Conservation (phyloP, 805 yeast genomes). For the Komagataella populi region DNA sequence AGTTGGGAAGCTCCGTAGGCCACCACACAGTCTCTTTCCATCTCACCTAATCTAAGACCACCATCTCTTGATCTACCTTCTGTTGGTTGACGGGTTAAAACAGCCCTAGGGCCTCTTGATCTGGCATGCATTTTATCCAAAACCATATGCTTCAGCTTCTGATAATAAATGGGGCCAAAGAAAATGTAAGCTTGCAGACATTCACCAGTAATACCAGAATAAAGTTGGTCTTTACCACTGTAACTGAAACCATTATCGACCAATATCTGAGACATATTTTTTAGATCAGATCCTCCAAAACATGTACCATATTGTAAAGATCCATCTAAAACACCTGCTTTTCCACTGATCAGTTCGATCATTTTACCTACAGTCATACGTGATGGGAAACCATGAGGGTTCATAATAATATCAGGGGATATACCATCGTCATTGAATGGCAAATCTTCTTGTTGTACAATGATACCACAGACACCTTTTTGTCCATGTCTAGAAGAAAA, state of each 20-base stretch:
- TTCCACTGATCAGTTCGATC: constrained; percentile 93
- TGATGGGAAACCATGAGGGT: constrained; percentile 98
- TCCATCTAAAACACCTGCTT: constrained; percentile 94
- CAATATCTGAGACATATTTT: constrained; percentile 84
- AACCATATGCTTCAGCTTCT: constrained; percentile 97
- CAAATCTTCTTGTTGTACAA: constrained; percentile 92
- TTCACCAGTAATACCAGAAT: constrained; percentile 96
- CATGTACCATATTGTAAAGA: constrained; percentile 92
- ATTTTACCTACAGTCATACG: constrained; percentile 99
- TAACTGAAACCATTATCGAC: constrained; percentile 88
- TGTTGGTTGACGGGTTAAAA: constrained; percentile 93
- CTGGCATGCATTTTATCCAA: constrained; percentile 99
- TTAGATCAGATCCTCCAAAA: constrained; percentile 94
- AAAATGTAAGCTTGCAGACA: constrained; percentile 94
- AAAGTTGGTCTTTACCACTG: constrained; percentile 95
- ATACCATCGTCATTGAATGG: constrained; percentile 92
- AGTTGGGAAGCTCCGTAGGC: constrained; percentile 98
- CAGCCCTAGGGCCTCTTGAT: constrained; percentile 98
- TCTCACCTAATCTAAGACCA: constrained; percentile 96
- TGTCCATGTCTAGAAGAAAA: constrained; percentile 97
- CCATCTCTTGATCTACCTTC: constrained; percentile 99
- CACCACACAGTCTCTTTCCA: constrained; percentile 99
- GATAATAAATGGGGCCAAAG: constrained; percentile 97
- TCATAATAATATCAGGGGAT: constrained; percentile 92
- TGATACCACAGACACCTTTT: constrained; percentile 98